Percentiles rank a stretch among this genome's conserved stretches.
Conservation (phyloP, 2,329 filamentous ascomycete genomes). For the Erysiphe pisi region DNA sequence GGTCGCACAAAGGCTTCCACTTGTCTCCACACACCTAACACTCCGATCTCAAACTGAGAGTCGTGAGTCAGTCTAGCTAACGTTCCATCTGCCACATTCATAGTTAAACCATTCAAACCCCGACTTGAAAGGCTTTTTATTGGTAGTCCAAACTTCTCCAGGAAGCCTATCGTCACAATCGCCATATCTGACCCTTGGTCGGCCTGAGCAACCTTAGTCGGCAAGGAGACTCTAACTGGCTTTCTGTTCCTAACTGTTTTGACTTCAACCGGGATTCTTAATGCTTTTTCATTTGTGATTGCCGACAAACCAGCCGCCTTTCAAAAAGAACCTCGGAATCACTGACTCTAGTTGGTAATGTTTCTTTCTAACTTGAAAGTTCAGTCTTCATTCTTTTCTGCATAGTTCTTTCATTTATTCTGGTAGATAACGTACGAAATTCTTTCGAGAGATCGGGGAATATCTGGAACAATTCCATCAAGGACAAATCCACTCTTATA, state of each 20-base stretch:
- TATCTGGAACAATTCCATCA: constrained; percentile 11
- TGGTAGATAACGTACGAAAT: background rate
- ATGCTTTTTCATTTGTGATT: background rate
- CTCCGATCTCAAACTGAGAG: background rate
- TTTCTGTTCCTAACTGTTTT: background rate
- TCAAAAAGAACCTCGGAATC: background rate
- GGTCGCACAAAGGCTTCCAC: constrained; percentile 7
- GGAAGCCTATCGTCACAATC: constrained; percentile 11
- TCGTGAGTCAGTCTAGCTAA: background rate
- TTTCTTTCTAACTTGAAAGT: background rate
- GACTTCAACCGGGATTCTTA: background rate
- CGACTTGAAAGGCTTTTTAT: background rate
- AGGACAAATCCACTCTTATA: background rate
- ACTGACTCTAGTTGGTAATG: background rate
- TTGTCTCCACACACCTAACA: background rate
- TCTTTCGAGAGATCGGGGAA: background rate
- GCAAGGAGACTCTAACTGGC: background rate
- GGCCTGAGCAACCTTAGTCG: background rate
- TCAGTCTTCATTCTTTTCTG: background rate
- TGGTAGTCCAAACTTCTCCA: background rate
- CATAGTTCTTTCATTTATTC: constrained; percentile 16
- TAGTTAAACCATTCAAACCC: background rate
- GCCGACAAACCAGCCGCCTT: background rate
- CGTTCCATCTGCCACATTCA: background rate
- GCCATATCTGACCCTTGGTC: constrained; percentile 5